Base-by-base conservation (phyloP, 306 rosid species). In the Prunus armeniaca region DNA sequence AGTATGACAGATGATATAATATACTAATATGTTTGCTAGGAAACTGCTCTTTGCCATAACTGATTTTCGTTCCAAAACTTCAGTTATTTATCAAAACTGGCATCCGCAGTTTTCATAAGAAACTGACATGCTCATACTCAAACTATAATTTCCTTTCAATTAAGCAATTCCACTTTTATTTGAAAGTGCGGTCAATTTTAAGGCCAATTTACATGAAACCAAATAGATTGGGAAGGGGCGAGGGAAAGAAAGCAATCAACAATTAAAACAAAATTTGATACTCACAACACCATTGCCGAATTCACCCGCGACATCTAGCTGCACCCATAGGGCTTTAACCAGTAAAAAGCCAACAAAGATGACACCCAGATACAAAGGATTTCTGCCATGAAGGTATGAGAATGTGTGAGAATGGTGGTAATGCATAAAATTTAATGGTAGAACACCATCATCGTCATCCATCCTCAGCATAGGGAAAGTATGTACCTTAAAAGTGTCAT, bases 241-340 rank as follows among this genome's bases (percentile, higher is more conserved):
- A 30, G 18, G 28, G 64, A 61, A 22, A 25, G 11, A n/a, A 13
- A 49, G 41, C 24, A 22, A 32, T 65, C 24, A 68, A 63, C 24
- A 73, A 63, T 27, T 73, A 60, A 6, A 77, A 32, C 27, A 64
- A 68, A 73, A 64, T 46, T 69, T 38, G 69, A 79, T 79, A 87
- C 99, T 96, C 78, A 96, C 99, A 25, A 87, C 73, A 72, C 99
- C 98, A 69, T 91, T 71, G 76, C 91, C 86, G 79, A 96, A 96
- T 88, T 88, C 93, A 10, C 86, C 86, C 1, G 97, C 69, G 52
- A 92, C 43, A 77, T 96, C 92, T 69, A 96, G 88, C 82, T 96
- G 99, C 81, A 91, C 93, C 97, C 98, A 96, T 30, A 93, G 77
- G 85, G 99, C 97, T 90, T 91, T 91, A 27, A 72, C 0, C 41